Evolutionary conservation across 306 rosid species (phyloP).

Genomic region (Sechiopsis laciniata): DNA sequence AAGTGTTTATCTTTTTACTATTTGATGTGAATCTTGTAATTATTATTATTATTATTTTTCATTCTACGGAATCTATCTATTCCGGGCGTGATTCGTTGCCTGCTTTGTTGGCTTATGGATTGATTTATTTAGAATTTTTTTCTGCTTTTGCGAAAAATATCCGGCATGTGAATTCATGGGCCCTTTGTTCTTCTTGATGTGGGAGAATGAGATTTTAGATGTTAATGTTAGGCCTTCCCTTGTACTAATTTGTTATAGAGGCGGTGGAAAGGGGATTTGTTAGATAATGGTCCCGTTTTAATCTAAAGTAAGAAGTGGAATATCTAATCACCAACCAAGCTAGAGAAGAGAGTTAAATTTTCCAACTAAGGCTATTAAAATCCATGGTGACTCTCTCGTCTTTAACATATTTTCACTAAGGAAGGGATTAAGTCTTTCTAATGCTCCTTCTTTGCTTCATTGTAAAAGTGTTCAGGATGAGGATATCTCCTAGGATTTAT

Average conservation of each 20-base stretch:
- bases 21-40: neutral
- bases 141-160: neutral
- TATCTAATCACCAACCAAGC: too few species aligned
- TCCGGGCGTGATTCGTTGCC: neutral
- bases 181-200: neutral
- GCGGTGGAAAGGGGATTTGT: neutral
- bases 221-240: neutral
- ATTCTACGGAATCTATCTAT: neutral
- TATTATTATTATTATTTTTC: neutral
- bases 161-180: neutral
- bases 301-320: too few species aligned
- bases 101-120: neutral
- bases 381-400: neutral
- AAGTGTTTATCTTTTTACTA: neutral
- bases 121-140: too few species aligned
- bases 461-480: neutral
- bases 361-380: neutral
- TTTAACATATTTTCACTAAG: too few species aligned
- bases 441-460: neutral
- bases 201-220: neutral
- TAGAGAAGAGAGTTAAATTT: neutral
- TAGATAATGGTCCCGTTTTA: too few species aligned
- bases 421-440: too few species aligned
- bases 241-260: neutral
- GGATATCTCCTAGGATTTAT: too few species aligned